A percentile compares a stretch with the other conserved stretches of the same genome.
Evolutionary conservation across 352 stramenopile genomes (phyloP).

Genomic region (Globisporangium rhizosaccharum): DNA sequence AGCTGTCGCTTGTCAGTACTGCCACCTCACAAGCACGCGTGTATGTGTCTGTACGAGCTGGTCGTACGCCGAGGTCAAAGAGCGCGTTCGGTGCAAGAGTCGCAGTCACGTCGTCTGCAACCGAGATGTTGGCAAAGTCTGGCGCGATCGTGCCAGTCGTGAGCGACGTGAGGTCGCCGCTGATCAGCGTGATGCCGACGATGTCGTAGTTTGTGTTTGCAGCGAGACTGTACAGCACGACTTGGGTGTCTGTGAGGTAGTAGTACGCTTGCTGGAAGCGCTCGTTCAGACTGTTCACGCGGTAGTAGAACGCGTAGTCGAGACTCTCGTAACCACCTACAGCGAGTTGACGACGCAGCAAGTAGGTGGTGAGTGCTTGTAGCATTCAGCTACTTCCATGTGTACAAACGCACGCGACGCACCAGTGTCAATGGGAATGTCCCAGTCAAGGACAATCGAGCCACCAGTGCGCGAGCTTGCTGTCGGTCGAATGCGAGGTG

Average conservation of each 20-base stretch:
- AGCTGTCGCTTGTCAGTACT: no score
- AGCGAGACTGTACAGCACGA: constrained; percentile 25
- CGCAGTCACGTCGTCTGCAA: constrained; percentile 10
- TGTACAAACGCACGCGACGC: background rate
- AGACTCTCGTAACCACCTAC: constrained; percentile 27
- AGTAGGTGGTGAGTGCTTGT: background rate
- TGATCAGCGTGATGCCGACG: constrained; percentile 26
- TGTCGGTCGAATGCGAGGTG: constrained; percentile 24
- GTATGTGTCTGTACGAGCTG: background rate
- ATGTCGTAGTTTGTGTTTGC: constrained; percentile 53
- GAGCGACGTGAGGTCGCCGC: constrained; percentile 1
- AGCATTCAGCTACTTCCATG: background rate
- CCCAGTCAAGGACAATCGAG: constrained; percentile 24
- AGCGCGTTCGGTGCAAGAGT: constrained; percentile 4
- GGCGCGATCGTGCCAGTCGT: constrained; percentile 20
- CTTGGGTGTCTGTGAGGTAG: constrained; percentile 3
- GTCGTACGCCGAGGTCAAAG: constrained; percentile 52
- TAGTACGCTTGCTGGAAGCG: constrained; percentile 25
- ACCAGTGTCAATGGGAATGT: constrained; percentile 42
- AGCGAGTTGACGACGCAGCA: background rate
- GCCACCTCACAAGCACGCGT: background rate
- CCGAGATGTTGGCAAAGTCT: constrained; percentile 18
- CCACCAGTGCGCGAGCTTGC: constrained; percentile 25
- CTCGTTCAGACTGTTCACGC: constrained; percentile 9
- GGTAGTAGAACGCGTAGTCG: constrained; percentile 35